Evolutionary conservation across 2,329 filamentous ascomycete species (phyloP).

Genomic region (Fusarium siculi): DNA sequence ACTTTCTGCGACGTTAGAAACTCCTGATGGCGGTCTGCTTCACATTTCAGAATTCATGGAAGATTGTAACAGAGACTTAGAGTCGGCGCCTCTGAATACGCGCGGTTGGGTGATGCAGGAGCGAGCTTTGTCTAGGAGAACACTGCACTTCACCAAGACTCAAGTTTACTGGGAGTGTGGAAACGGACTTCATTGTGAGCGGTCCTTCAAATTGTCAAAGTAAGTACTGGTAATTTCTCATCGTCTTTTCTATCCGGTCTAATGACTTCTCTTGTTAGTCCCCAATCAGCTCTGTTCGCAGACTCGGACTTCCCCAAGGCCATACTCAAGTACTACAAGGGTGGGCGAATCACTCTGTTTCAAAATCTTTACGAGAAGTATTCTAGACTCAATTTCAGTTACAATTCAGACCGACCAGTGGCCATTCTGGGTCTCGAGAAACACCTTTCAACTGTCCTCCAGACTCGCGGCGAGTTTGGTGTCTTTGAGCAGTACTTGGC

Average conservation of each 20-base stretch:
- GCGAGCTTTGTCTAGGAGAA: neutral
- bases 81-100: conserved; percentile 37
- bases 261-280: neutral
- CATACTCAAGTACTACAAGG: neutral
- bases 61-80: neutral
- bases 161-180: conserved; percentile 12
- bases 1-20: neutral
- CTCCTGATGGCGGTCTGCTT: neutral
- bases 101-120: conserved; percentile 19
- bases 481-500: neutral
- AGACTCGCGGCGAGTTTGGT: neutral
- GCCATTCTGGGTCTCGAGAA: neutral
- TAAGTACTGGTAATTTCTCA: neutral
- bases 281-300: neutral
- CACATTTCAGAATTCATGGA: neutral
- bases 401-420: neutral
- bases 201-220: neutral
- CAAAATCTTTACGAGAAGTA: neutral
- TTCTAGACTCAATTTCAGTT: neutral
- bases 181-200: neutral
- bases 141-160: conserved; percentile 1
- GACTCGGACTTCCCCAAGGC: neutral
- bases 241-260: too few species aligned
- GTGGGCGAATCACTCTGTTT: neutral
- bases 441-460: neutral